Evolutionary conservation across 1,139 yeast genomes (phyloP), one percentile per base, ranked within the genome.

Genomic region (Sugiyamaella neomexicana): DNA sequence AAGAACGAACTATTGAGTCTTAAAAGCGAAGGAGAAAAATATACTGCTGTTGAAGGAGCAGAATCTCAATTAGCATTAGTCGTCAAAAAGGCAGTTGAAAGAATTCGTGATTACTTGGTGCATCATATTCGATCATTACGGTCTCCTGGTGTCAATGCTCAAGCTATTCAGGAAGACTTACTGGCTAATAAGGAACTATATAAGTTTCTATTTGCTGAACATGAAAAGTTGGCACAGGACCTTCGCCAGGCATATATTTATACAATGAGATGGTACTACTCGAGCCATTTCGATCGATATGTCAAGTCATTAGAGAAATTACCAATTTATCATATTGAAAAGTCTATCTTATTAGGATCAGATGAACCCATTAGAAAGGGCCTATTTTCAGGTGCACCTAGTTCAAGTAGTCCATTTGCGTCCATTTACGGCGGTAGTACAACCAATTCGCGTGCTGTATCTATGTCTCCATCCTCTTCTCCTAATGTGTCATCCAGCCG

Each of bases 231-330:
- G 53, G 91, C 96, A 0, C 67, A 74, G n/a, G 96, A 89, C 62
- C 76, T 93, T 44, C 79, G 83, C 57, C 79, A 80, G 62, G 98
- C 97, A 0, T 93, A 93, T 67, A 74, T 85, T 10, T 85, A 82
- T 65, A 91, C 98, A 1, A 90, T 91, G 89, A 77, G 80, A 64
- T 93, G 99, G 99, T 93, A 93, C 72, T 93, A 93, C 68, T 77
- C 79, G 56, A 79, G 86, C 53, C 80, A 87, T 61, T 91, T 93
- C 67, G 83, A 86, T 23, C 83, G 93, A 62, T 93, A 91, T 69
- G 73, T 86, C 51, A 81, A 86, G 61, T 85, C 96, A 1, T 72
- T 93, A 55, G 88, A 89, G 58, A 82, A 83, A 58, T 70, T 87
- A 56, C 80, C 77, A 52, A 63, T 81, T 20, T 77, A 78, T 54